These are phyloP conservation scores for Leccinum olivaceoglutinosum DNA, from an alignment of 1,284 basidiomycete species.

Conservation along the genomic window DNA sequence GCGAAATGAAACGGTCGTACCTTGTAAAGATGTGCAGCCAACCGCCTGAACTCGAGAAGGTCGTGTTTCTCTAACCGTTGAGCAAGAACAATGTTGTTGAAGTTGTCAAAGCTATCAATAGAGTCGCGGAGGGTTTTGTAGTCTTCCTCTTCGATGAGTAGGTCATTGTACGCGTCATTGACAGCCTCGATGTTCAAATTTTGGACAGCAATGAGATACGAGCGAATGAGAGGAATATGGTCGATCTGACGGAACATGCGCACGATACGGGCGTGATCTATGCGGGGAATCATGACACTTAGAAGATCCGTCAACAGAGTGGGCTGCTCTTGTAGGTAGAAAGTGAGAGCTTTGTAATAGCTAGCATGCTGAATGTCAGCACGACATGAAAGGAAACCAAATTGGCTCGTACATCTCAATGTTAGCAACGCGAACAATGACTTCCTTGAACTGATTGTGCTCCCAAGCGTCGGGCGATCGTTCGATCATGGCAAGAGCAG, in stretches of 20 bases:
- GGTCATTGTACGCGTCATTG: slow-evolving; percentile 95
- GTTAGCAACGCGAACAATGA: slow-evolving; percentile 92
- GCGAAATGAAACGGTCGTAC: slow-evolving; percentile 30
- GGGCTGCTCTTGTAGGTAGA: slow-evolving; percentile 93
- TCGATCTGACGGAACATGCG: slow-evolving; percentile 94
- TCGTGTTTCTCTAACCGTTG: slow-evolving; percentile 86
- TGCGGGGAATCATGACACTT: slow-evolving; percentile 86
- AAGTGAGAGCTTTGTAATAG: slow-evolving; percentile 84
- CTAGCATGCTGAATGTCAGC: slow-evolving; percentile 32
- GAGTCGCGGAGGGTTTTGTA: slow-evolving; percentile 94
- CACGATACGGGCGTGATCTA: slow-evolving; percentile 93
- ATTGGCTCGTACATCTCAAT: slow-evolving; percentile 78
- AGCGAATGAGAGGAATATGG: slow-evolving; percentile 91
- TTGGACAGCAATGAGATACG: slow-evolving; percentile 96
- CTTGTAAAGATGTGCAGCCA: slow-evolving; percentile 96
- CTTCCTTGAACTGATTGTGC: slow-evolving; percentile 98
- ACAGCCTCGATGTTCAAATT: slow-evolving; percentile 94
- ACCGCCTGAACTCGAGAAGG: slow-evolving; percentile 89
- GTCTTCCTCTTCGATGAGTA: slow-evolving; percentile 98
- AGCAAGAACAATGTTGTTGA: slow-evolving; percentile 89
- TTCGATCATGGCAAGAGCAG: slow-evolving; percentile 97
- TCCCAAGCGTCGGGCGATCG: slow-evolving; percentile 97
- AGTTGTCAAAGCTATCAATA: slow-evolving; percentile 97
- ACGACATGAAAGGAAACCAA: background rate
- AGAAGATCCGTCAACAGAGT: slow-evolving; percentile 90